Conservation (phyloP, 352 stramenopile species). For the Thalassiosira livingstoniorum region DNA sequence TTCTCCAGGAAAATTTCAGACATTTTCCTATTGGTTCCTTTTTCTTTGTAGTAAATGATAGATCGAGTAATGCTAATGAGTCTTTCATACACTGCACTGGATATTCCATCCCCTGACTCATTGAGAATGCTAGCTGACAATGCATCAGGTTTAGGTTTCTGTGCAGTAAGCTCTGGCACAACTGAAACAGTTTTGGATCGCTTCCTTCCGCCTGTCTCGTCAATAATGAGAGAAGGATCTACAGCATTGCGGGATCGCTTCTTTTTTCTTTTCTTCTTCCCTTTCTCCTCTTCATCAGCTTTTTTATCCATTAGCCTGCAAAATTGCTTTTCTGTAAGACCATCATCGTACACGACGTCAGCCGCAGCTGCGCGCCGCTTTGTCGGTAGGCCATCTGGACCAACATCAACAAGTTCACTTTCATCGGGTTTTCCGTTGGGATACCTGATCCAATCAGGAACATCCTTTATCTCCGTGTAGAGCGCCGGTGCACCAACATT, state of each 20-base stretch:
- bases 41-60: constrained; percentile 83
- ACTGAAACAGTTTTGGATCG: constrained; percentile 44
- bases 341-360: constrained; percentile 84
- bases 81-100: constrained; percentile 74
- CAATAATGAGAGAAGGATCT: constrained; percentile 63
- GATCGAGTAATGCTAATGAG: constrained; percentile 78
- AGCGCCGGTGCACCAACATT: constrained; percentile 51
- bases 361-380: constrained; percentile 70
- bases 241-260: constrained; percentile 59
- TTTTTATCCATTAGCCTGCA: constrained; percentile 87
- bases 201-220: constrained; percentile 49
- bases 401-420: constrained; percentile 49
- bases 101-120: constrained; percentile 56
- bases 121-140: constrained; percentile 14
- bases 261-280: constrained; percentile 69
- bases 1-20: constrained; percentile 86
- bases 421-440: constrained; percentile 61
- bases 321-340: constrained; percentile 87
- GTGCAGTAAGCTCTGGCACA: constrained; percentile 34
- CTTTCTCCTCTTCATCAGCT: constrained; percentile 70
- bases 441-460: constrained; percentile 85
- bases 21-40: constrained; percentile 76
- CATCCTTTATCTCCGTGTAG: constrained; percentile 69
- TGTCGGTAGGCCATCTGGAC: constrained; percentile 47
- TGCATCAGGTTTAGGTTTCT: constrained; percentile 30